phyloP scores from a whole-genome alignment of 225 moss, liverwort and hornwort species.

The Lunularia cruciata region DNA sequence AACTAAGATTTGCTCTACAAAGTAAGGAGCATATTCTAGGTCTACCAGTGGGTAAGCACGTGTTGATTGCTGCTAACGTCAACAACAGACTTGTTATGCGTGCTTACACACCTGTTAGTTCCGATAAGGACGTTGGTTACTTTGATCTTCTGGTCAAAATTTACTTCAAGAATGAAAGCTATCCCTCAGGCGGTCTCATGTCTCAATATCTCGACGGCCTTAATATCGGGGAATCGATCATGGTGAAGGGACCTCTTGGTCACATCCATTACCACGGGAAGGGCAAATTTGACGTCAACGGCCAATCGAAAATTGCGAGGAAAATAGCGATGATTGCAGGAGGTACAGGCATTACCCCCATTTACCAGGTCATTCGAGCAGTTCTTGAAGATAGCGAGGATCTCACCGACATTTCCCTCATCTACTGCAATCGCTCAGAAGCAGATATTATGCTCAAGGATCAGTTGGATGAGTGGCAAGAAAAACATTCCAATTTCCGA shows the following conservation, averaged over 20 bases:
- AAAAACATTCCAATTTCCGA: conserved; percentile 47
- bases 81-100: conserved; percentile 79
- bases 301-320: conserved; percentile 44
- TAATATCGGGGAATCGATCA: conserved; percentile 57
- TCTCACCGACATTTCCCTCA: conserved; percentile 51
- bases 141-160: conserved; percentile 83
- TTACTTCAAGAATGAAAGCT: conserved; percentile 46
- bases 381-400: conserved; percentile 62
- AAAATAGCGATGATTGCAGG: conserved; percentile 72
- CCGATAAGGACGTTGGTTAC: conserved; percentile 74
- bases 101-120: conserved; percentile 80
- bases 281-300: conserved; percentile 53
- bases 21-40: conserved; percentile 70
- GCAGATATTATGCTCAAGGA: conserved; percentile 66
- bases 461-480: conserved; percentile 70
- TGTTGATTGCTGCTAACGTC: conserved; percentile 63
- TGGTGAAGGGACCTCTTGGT: conserved; percentile 72
- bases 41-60: conserved; percentile 77
- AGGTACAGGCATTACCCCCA: conserved; percentile 89
- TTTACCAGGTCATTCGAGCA: conserved; percentile 84
- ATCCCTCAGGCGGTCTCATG: conserved; percentile 71
- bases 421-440: conserved; percentile 67
- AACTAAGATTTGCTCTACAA: conserved; percentile 74
- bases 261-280: conserved; percentile 69
- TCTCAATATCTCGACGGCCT: conserved; percentile 69